Conservation (phyloP, 768 basidiomycete genomes). For the Tulasnella sp. region DNA sequence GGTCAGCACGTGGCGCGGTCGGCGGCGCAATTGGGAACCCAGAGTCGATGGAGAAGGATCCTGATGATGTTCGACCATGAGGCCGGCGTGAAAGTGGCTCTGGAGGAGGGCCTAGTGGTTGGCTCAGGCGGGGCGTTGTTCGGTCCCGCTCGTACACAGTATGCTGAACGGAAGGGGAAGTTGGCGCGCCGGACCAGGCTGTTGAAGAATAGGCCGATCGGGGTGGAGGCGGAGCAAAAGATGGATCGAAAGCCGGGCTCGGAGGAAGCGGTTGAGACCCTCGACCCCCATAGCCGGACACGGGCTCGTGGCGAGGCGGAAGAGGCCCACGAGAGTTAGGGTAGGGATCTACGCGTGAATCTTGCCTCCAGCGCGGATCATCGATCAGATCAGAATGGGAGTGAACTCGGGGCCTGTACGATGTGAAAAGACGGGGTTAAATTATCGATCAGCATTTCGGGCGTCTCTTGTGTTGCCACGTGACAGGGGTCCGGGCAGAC, state of each 20-base stretch:
- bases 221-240: neutral
- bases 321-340: neutral
- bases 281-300: neutral
- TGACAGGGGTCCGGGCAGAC: neutral
- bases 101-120: neutral
- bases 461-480: slow-evolving; percentile 5
- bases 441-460: neutral
- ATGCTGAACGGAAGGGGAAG: neutral
- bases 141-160: neutral
- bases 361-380: slow-evolving; percentile 8
- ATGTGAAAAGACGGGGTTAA: neutral
- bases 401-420: neutral
- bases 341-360: neutral
- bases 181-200: neutral
- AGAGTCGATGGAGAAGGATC: neutral
- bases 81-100: neutral
- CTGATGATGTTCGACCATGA: neutral
- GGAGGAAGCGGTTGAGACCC: neutral
- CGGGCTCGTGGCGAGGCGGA: neutral
- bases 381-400: neutral
- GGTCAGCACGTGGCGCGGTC: neutral
- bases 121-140: neutral
- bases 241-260: neutral
- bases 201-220: neutral
- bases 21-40: slow-evolving; percentile 10